Base-by-base conservation (phyloP, 78 protist species). In the Tieghemostelium lacteum region DNA sequence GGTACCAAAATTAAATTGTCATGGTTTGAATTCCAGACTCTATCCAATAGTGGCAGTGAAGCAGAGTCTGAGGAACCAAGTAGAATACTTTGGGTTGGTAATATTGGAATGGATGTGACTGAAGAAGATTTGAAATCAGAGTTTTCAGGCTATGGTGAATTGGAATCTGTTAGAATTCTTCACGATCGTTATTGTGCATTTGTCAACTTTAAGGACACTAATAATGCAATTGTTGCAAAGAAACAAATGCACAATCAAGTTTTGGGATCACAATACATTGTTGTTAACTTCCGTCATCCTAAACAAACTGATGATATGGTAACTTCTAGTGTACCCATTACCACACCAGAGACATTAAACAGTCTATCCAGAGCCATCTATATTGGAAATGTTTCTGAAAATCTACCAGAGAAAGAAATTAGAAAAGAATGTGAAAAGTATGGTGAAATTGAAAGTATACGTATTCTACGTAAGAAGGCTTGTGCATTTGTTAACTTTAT, bases 401-500 rank as follows among this genome's bases (percentile, higher is more conserved):
- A 75, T 16, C 61, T 83, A 22, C 58, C 73, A 66, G 95, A 92
- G 36, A 75, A 62, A 54, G 95, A 92, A 19, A 73, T 92, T 29
- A 33, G 83, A n/a, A 69, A 54, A 34, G 91, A 73, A 33, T 71
- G 78, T 57, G 83, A 71, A 54, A 69, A 63, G 3, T 92, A 85
- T 55, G 95, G 95, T 42, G 92, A 92, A 39, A 92, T 92, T 57
- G 95, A 92, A 69, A 63, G 78, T 6, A 74, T 92, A 33, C 73
- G 86, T 42, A 58, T 78, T 8, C 74, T 92, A 0, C 10, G 86
- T 20, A 69, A 85, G 36, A 92, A 91, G 61, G 88, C 85, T 14
- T 92, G 95, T 52, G 95, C 95, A n/a, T 92, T 92, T 62, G 95
- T 92, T 12, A 92, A 92, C 86, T 92, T 74, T 71, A 73, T 83